Evolutionary conservation across 257 asterid genomes (phyloP), one percentile per base, ranked within the genome.

Genomic region (Cruciata laevipes): DNA sequence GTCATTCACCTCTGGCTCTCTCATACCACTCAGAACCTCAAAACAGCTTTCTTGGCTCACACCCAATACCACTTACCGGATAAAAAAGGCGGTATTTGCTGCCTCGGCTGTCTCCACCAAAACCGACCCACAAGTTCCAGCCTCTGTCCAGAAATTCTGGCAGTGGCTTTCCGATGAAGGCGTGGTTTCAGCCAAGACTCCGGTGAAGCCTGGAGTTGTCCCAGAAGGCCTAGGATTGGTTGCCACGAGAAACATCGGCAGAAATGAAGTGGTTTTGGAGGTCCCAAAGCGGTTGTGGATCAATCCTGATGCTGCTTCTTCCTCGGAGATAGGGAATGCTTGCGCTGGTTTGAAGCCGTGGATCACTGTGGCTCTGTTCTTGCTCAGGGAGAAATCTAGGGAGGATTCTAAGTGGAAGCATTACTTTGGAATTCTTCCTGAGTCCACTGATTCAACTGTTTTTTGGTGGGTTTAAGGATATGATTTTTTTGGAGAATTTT

Each of bases 211-310:
- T 8, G 94, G 91, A 8, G 68, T 90, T 32, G 95, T 87, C 59
- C 89, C 96, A 0, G 97, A 94, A 77, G 99, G 99, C 55, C 80
- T 90, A 3, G 99, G 99, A 6, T 80, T 94, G 66, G 90, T 94
- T 1, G 97, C 97, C 6, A 87, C 86, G 0, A 80, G 92, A 65
- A 88, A 83, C 56, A 80, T 93, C 49, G 63, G 78, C 0, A 69
- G 78, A 68, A 88, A 86, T 76, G 99, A 87, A 37, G 95, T 86
- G 75, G 91, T 94, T 74, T 77, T 94, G 84, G 95, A 87, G 82
- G 91, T 94, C 32, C 97, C 99, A 20, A 94, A 66, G 83, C 90
- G 78, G 78, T 76, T 78, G 17, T 94, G 99, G 99, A 88, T 94
- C 11, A 88, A 85, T 62, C 88, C 87, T 7, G 96, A 90, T 63